A percentile compares a stretch with the other conserved stretches of the same genome.
phyloP scores from a whole-genome alignment of 768 basidiomycete species.

The Rhodotorula paludigena region DNA sequence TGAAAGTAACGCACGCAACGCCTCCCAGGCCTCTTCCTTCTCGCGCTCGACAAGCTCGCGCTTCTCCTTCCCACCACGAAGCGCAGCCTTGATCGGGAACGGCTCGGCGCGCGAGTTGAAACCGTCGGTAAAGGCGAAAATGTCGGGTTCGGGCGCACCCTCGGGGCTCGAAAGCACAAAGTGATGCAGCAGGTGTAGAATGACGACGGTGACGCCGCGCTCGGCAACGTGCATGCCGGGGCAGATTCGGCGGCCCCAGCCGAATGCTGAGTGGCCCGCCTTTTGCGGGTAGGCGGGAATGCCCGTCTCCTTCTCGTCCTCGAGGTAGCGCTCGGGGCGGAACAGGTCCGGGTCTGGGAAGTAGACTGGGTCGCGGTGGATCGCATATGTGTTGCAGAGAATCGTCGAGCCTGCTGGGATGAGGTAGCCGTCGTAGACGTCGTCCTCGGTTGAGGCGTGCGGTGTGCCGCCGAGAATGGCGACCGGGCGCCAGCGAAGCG shows the following conservation, averaged over 20 bases:
- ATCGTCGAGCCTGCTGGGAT: constrained; percentile 34
- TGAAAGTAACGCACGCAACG: background rate
- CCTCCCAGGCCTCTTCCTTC: constrained; percentile 5
- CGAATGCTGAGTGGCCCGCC: constrained; percentile 11
- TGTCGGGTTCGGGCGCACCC: background rate
- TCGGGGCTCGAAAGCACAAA: background rate
- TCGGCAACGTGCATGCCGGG: constrained; percentile 21
- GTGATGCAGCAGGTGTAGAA: constrained; percentile 5
- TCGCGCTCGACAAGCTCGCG: background rate
- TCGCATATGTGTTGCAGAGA: constrained; percentile 25
- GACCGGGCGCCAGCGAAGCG: constrained; percentile 36
- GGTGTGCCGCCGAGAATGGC: constrained; percentile 35
- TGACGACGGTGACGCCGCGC: constrained; percentile 1
- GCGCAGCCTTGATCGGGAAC: background rate
- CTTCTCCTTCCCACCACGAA: constrained; percentile 9
- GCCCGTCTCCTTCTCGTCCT: background rate
- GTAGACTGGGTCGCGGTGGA: constrained; percentile 28
- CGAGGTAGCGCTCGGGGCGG: constrained; percentile 37
- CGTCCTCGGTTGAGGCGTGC: constrained; percentile 26
- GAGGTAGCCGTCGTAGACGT: constrained; percentile 28
- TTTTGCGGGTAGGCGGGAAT: constrained; percentile 10
- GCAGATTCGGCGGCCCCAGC: constrained; percentile 7
- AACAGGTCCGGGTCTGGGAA: constrained; percentile 39
- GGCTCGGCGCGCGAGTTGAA: background rate
- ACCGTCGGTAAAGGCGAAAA: constrained; percentile 12